Percentiles rank a stretch among this genome's conserved stretches.
Evolutionary conservation across 2,329 filamentous ascomycete species (phyloP).

Genomic region (Ophiostoma perfectum): DNA sequence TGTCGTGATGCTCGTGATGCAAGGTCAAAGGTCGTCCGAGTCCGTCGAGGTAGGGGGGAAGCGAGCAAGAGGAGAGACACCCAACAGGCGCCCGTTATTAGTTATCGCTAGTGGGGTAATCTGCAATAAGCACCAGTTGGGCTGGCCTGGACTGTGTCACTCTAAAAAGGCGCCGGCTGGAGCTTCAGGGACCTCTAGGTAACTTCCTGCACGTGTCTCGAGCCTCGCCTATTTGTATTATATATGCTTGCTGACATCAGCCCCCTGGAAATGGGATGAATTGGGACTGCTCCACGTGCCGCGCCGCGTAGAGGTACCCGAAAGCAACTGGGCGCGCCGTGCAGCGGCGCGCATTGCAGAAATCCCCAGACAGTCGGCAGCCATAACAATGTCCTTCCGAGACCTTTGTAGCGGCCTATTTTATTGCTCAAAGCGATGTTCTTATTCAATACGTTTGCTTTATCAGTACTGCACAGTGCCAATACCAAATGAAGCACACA

Average conservation of each 20-base stretch:
- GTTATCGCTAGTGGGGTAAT: constrained; percentile 13
- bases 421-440: neutral
- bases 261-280: neutral
- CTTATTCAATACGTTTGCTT: neutral
- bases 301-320: neutral
- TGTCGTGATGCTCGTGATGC: constrained; percentile 2
- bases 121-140: constrained; percentile 1
- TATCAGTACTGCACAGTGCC: constrained; percentile 1
- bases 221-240: neutral
- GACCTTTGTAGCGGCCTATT: neutral
- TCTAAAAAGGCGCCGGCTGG: constrained; percentile 12
- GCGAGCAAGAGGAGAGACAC: neutral
- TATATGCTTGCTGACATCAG: constrained; percentile 2
- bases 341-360: neutral
- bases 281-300: neutral
- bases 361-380: neutral
- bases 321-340: neutral
- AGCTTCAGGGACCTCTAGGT: constrained; percentile 2
- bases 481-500: neutral
- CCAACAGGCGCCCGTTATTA: constrained; percentile 10
- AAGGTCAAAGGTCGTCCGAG: neutral
- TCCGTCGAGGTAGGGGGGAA: constrained; percentile 3
- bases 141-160: constrained; percentile 8
- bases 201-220: neutral
- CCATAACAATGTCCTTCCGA: neutral